These are phyloP conservation scores for Sporisorium iseilematis-ciliati DNA, from an alignment of 1,284 basidiomycete species.

Conservation along the genomic window DNA sequence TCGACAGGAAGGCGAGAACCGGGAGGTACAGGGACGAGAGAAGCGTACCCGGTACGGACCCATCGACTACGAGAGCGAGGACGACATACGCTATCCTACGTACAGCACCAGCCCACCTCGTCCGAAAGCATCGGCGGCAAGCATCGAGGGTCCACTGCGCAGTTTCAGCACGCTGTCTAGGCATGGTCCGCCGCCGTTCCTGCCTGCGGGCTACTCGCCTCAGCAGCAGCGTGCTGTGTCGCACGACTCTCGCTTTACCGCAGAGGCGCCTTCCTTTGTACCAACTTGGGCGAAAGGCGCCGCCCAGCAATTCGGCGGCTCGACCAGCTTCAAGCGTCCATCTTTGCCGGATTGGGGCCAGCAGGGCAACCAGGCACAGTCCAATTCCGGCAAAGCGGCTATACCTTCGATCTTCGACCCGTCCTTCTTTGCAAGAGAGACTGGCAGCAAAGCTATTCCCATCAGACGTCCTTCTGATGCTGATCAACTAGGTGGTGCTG, in stretches of 20 bases:
- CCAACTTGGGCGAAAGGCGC: slow-evolving; percentile 46
- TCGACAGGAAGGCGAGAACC: slow-evolving; percentile 9
- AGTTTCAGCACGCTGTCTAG: slow-evolving; percentile 40
- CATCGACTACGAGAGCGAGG: slow-evolving; percentile 39
- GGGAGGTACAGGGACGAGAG: slow-evolving; percentile 53
- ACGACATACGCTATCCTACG: slow-evolving; percentile 16
- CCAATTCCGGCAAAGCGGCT: background rate
- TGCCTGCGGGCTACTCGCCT: slow-evolving; percentile 22
- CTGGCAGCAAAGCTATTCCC: slow-evolving; percentile 54
- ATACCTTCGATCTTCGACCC: slow-evolving; percentile 33
- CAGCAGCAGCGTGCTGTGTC: slow-evolving; percentile 38
- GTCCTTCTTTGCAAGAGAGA: slow-evolving; percentile 26
- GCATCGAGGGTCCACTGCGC: slow-evolving; percentile 58
- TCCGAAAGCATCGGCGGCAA: slow-evolving; percentile 51
- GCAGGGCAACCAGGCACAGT: background rate
- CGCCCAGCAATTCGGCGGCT: slow-evolving; percentile 9
- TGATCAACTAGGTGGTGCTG: slow-evolving; percentile 1
- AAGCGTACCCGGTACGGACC: slow-evolving; percentile 52
- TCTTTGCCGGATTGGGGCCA: slow-evolving; percentile 50
- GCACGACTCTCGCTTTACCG: slow-evolving; percentile 40
- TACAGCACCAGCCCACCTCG: slow-evolving; percentile 44
- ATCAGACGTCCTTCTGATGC: slow-evolving; percentile 48
- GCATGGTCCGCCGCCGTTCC: slow-evolving; percentile 49
- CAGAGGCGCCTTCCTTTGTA: slow-evolving; percentile 55
- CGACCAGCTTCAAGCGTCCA: slow-evolving; percentile 40